These are phyloP conservation scores for Pichia occidentalis DNA, from an alignment of 805 yeast species.

Conservation along the genomic window DNA sequence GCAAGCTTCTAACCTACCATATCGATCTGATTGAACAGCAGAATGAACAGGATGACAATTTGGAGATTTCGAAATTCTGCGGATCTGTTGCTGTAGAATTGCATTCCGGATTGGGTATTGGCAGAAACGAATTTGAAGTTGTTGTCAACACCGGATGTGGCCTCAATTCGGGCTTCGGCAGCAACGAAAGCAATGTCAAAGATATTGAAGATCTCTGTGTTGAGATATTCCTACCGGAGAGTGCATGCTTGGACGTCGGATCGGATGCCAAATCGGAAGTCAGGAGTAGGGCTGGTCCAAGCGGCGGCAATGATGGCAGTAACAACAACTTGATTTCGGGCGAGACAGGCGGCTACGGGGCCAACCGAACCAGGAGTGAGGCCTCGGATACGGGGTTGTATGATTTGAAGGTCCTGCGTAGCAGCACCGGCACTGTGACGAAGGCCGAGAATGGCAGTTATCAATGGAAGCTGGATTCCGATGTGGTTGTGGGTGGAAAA, in stretches of 20 bases:
- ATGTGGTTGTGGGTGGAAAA: constrained; percentile 11
- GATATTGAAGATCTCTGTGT: constrained; percentile 42
- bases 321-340: no score
- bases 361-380: constrained; percentile 19
- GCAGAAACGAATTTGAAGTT: constrained; percentile 57
- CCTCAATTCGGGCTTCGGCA: constrained; percentile 9
- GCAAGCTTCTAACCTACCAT: constrained; percentile 55
- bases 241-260: constrained; percentile 2
- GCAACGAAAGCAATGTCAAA: constrained; percentile 37
- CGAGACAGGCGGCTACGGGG: no score
- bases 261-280: no score
- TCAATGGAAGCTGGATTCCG: constrained; percentile 19
- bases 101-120: constrained; percentile 44
- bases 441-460: constrained; percentile 5
- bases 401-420: constrained; percentile 12
- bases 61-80: constrained; percentile 28
- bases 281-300: no score
- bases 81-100: constrained; percentile 55
- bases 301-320: no score
- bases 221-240: constrained; percentile 28
- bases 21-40: constrained; percentile 40
- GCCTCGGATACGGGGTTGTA: not conserved
- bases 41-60: constrained; percentile 6
- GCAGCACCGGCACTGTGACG: constrained; percentile 12
- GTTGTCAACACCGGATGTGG: constrained; percentile 10